Evolutionary conservation across 768 basidiomycete genomes (phyloP), one percentile per base, ranked within the genome.

Genomic region (Sutorius australiensis): DNA sequence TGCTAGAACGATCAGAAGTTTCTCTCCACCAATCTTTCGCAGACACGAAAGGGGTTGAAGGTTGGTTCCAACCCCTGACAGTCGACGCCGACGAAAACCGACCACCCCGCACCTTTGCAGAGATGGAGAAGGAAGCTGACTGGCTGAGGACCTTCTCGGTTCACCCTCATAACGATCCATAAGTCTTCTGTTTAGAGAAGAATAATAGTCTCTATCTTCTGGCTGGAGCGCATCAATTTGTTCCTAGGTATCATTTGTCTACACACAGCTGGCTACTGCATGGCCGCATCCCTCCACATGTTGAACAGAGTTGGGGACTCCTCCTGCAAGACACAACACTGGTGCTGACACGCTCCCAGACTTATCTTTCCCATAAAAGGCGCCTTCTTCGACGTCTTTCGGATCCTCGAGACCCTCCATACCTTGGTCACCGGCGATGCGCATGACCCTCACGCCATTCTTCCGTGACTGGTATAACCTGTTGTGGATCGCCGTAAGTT

Each of bases 51-150:
- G 45, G 50, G 16, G 33, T 48, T n/a, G 60, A 64, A 32, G 58
- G 53, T n/a, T 63, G 46, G 0, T 61, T 77, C 50, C 62, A 69
- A 48, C 67, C 73, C 7, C 65, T 87, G 28, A 78, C 72, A 48
- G 82, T 89, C 17, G 86, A 89, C 60, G 82, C 80, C n/a, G 86
- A 89, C 51, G 87, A 87, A 27, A 74, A 80, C 53, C 72, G 90
- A 50, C 60, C 61, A n/a, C 78, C 86, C 28, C 76, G 92, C 48
- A 74, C 79, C 7, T 58, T 78, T 56, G 76, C 82, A 51, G 92
- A 94, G 53, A 94, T 94, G 92, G 81, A 84, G 67, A 73, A 75
- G 50, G 92, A 95, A 68, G 90, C 91, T 1, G 62, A 53, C 17
- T 88, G 87, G 87, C 67, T 94, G 32, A 75, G 68, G 50, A 65